Percentiles rank a stretch among this genome's conserved stretches.
Conservation (phyloP, 805 yeast species). For the Sporopachydermia lactativora region DNA sequence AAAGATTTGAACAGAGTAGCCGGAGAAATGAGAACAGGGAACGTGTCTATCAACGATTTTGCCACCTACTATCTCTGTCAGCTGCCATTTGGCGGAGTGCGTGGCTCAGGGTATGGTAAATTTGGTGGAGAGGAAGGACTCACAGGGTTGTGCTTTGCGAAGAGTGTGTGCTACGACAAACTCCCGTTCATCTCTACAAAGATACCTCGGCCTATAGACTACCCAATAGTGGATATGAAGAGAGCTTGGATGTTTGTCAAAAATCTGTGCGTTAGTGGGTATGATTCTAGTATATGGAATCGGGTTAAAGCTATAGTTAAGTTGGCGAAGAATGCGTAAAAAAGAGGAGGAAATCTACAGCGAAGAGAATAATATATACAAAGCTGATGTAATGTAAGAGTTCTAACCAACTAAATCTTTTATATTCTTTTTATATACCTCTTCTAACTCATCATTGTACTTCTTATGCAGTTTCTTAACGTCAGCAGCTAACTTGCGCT, state of each 20-base stretch:
- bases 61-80: conserved; percentile 95
- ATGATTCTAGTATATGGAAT: conserved; percentile 62
- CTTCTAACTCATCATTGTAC: conserved; percentile 42
- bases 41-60: conserved; percentile 94
- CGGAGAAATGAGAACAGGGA: conserved; percentile 59
- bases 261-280: conserved; percentile 73
- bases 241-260: conserved; percentile 84
- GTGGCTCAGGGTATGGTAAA: conserved; percentile 92
- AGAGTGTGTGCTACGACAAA: conserved; percentile 77
- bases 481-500: conserved; percentile 39
- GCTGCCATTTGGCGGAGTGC: conserved; percentile 91
- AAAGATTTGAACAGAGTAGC: conserved; percentile 48
- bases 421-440: conserved; percentile 29
- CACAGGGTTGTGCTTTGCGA: conserved; percentile 75
- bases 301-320: conserved; percentile 40
- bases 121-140: conserved; percentile 98
- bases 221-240: conserved; percentile 70
- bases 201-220: conserved; percentile 83
- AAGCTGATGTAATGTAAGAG: too few relatives aligned
- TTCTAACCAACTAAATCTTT: not conserved
- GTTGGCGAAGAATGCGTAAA: conserved; percentile 31
- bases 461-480: conserved; percentile 60
- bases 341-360: too few relatives aligned
- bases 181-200: conserved; percentile 64
- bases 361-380: conserved; percentile 2